Evolutionary conservation across 306 rosid genomes (phyloP), one percentile per base, ranked within the genome.

Genomic region (Dryas drummondii): DNA sequence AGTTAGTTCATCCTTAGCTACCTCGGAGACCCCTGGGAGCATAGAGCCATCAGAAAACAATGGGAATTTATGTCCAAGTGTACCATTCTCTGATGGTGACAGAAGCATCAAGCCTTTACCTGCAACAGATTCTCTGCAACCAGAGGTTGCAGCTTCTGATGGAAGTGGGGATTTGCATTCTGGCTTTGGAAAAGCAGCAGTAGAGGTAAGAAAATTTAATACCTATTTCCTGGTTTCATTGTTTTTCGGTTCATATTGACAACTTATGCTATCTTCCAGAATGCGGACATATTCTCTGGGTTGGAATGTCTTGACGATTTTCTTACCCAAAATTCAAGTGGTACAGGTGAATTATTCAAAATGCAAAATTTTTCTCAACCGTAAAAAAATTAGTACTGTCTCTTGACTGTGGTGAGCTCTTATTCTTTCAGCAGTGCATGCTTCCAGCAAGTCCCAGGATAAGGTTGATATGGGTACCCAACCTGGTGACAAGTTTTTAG

Each of bases 301-400:
- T 79, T 88, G 80, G 93, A 90, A 73, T 84, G 55, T 61, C 86
- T 90, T 72, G 93, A 82, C 77, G 89, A 80, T 80, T 65, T 80
- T 80, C 78, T 75, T 74, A 32, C 82, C 69, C 89, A 86, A 71
- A 73, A 83, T 57, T 61, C 79, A 19, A 61, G 79, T 63, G 83
- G 67, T 79, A 66, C 80, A 79, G 78, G 87, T 84, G 80, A 82
- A 62, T 77, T 32, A 60, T 77, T 66, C 58, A 37, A 37, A 70
- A 16, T 65, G 64, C 17, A 40, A 66, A 41, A 1, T 4, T 46
- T 57, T 73, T 14, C 0, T n/a, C 16, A 45, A 6, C 26, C 0
- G 11, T 7, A 19, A 6, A 49, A 68, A 16, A 11, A 60, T 73
- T 59, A 19, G 48, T 58, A 44, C 9, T 54, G 5, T 60, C 5